A percentile compares a stretch with the other conserved stretches of the same genome.
Conservation (phyloP, 129 eudicot species). For the Chrysanthemum lavandulifolium region DNA sequence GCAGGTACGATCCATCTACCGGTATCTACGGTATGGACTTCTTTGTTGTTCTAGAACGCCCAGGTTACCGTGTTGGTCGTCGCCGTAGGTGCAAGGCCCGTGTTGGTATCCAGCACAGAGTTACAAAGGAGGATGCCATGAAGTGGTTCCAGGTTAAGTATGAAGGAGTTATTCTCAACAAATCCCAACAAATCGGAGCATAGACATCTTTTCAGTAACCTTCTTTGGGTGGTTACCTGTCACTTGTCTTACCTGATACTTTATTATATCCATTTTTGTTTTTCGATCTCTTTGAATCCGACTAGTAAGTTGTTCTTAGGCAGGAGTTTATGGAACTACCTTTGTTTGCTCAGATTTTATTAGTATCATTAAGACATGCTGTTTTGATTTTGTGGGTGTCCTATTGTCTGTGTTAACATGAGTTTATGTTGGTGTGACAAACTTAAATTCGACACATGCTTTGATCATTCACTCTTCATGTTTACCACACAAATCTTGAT, state of each 20-base stretch:
- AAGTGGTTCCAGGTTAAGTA: constrained; percentile 51
- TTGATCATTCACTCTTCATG: no score
- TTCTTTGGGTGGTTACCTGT: not conserved
- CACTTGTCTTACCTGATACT: not conserved
- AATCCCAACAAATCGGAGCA: constrained; percentile 48
- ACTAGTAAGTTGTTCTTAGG: constrained; percentile 12
- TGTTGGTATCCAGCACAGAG: constrained; percentile 51
- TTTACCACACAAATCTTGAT: no score
- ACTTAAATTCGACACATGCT: no score
- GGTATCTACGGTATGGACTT: constrained; percentile 55
- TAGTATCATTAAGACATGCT: not conserved
- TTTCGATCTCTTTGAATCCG: constrained; percentile 9
- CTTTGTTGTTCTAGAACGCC: constrained; percentile 48
- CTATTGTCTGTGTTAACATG: not conserved
- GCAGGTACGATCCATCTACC: constrained; percentile 45
- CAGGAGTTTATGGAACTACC: constrained; percentile 6
- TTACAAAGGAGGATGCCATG: constrained; percentile 46
- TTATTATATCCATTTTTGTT: constrained; percentile 17
- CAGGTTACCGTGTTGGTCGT: constrained; percentile 51
- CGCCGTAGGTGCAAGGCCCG: constrained; percentile 54
- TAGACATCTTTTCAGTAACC: constrained; percentile 11
- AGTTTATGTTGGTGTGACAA: no score
- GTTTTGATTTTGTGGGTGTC: constrained; percentile 9
- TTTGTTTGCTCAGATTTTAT: constrained; percentile 17
- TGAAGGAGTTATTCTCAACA: constrained; percentile 53